Conservation (phyloP, 1,284 basidiomycete genomes). For the Ustilago shanxiensis region DNA sequence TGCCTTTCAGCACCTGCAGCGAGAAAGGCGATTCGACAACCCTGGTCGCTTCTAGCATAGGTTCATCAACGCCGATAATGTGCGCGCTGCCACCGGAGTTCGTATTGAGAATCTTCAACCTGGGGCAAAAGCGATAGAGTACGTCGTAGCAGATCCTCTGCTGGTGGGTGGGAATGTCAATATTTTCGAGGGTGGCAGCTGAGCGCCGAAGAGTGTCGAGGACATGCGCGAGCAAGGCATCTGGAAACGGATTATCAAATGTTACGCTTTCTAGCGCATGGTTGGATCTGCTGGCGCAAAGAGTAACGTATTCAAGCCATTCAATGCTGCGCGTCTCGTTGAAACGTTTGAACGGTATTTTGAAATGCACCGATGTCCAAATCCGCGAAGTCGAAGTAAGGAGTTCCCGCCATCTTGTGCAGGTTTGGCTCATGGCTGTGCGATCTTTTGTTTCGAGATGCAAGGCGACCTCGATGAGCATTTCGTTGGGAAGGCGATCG, state of each 20-base stretch:
- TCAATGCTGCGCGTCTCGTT: not conserved
- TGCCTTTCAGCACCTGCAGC: not conserved
- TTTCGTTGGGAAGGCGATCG: not conserved
- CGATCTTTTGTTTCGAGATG: not conserved
- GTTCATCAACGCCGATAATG: not conserved
- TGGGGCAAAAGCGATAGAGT: conserved; percentile 1
- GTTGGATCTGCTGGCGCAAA: not conserved
- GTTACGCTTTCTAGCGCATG: not conserved
- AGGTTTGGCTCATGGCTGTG: not conserved
- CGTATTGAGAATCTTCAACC: not conserved
- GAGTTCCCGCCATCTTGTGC: not conserved
- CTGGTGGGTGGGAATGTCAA: not conserved
- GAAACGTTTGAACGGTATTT: not conserved
- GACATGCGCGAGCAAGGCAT: not conserved
- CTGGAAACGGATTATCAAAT: not conserved
- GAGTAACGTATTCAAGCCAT: not conserved
- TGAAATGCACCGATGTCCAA: not conserved
- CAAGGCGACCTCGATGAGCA: not conserved
- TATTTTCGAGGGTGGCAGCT: not conserved
- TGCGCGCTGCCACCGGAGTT: no score
- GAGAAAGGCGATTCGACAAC: not conserved
- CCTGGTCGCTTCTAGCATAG: not conserved
- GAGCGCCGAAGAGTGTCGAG: not conserved
- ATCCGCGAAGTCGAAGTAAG: not conserved
- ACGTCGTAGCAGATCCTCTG: not conserved